Base-by-base conservation (phyloP, 1,139 yeast species). In the Arxiozyma bovina region DNA sequence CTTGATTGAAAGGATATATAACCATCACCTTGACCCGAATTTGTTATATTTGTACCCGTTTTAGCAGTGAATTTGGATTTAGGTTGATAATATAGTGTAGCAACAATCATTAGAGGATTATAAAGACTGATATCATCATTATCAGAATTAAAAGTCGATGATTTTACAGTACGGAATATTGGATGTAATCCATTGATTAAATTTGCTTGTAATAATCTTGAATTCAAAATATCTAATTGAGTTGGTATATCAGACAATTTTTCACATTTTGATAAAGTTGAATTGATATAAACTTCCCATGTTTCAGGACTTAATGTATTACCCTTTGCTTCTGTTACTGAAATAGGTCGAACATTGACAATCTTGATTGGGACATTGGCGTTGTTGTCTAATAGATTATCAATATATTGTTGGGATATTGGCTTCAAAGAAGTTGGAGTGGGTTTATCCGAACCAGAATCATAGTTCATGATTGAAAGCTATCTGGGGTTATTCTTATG, bases 11-110 rank as follows among this genome's bases (percentile, higher is more conserved):
- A 79, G 51, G 86, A 85, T 49, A 89, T 77, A 64, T 89, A 88
- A 1, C 96, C 97, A 66, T 87, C 95, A 34, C 97, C 98, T 73
- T 90, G 96, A 30, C 96, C 95, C 7, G 57, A 55, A 66, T 91
- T 91, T 2, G 97, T 97, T 4, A 91, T 80, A 69, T 87, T 90
- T 6, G 96, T 91, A n/a, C 96, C 97, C 1, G 96, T 87, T 64
- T 85, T 85, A 57, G 94, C 90, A 58, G 79, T 79, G 64, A 87
- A 85, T 60, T 75, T 77, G 60, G 59, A 53, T 11, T 50, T 52
- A 11, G 59, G 57, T 41, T 57, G 56, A 34, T 46, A 55, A 20
- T 55, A 49, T 34, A 57, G 38, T 11, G 54, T 52, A 15, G 53
- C 27, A 5, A 45, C n/a, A 7, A 62, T 47, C 12, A 56, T 53